A percentile compares a stretch with the other conserved stretches of the same genome.
phyloP scores from a whole-genome alignment of 768 basidiomycete species.

The Suillus lakei region DNA sequence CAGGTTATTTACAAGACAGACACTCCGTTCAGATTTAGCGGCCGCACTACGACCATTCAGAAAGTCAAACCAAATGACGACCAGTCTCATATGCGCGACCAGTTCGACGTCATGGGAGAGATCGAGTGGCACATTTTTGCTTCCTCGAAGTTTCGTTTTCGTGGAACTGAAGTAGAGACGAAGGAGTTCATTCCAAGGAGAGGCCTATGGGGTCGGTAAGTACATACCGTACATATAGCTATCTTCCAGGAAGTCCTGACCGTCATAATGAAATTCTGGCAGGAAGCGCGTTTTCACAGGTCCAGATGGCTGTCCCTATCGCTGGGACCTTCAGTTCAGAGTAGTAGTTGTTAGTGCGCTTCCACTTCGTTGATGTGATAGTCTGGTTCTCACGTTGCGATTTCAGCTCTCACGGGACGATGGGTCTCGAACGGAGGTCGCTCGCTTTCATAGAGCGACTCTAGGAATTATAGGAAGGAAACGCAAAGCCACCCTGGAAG shows the following conservation, averaged over 20 bases:
- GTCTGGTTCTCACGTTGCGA: neutral
- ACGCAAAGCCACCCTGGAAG: constrained; percentile 14
- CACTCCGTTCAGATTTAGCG: constrained; percentile 19
- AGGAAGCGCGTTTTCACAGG: constrained; percentile 9
- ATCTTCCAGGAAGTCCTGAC: neutral
- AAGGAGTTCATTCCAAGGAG: constrained; percentile 30
- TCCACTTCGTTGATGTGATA: neutral
- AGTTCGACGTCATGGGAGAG: constrained; percentile 35
- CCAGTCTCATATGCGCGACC: constrained; percentile 30
- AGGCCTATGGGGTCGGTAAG: constrained; percentile 29
- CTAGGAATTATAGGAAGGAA: constrained; percentile 13
- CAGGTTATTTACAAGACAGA: constrained; percentile 35
- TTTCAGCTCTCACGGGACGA: constrained; percentile 22
- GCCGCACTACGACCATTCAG: constrained; percentile 28
- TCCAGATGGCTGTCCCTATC: constrained; percentile 8
- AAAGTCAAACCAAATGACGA: constrained; percentile 29
- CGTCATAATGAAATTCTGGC: neutral
- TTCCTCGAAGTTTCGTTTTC: constrained; percentile 35
- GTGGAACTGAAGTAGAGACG: constrained; percentile 29
- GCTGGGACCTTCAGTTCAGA: neutral
- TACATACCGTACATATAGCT: too few species aligned
- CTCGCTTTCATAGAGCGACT: constrained; percentile 21
- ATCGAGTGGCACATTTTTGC: constrained; percentile 39
- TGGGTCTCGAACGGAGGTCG: constrained; percentile 18
- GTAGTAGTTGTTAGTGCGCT: constrained; percentile 3